A percentile compares a stretch with the other conserved stretches of the same genome.
These are phyloP conservation scores for Pelargonium nanum DNA, from an alignment of 345 rosid species.

Conservation along the genomic window DNA sequence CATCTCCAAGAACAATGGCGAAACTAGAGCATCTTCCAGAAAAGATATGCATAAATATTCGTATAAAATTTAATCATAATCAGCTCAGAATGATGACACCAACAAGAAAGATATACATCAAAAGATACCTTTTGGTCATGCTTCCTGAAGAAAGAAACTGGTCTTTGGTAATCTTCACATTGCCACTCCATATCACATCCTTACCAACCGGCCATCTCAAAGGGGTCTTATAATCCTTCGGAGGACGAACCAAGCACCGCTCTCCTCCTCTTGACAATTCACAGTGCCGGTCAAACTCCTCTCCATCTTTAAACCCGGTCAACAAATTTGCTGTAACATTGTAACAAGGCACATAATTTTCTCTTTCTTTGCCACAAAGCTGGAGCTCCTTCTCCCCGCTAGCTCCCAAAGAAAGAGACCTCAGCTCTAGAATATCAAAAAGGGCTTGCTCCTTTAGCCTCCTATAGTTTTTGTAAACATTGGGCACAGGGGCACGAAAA, in stretches of 20 bases:
- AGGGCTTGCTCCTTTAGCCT: slow-evolving; percentile 88
- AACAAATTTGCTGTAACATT: slow-evolving; percentile 65
- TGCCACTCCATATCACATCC: slow-evolving; percentile 95
- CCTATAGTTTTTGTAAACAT: slow-evolving; percentile 59
- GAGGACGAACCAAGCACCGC: slow-evolving; percentile 76
- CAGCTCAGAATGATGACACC: neutral
- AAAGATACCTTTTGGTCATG: slow-evolving; percentile 72
- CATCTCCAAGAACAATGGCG: neutral
- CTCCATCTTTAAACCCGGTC: slow-evolving; percentile 69
- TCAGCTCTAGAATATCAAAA: slow-evolving; percentile 72
- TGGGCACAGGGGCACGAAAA: slow-evolving; percentile 28
- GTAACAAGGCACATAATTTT: slow-evolving; percentile 85
- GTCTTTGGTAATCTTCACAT: slow-evolving; percentile 86
- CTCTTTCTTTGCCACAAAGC: slow-evolving; percentile 84
- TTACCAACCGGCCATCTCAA: slow-evolving; percentile 90
- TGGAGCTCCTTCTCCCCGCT: slow-evolving; percentile 43
- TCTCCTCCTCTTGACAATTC: slow-evolving; percentile 42
- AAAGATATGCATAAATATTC: too few relatives aligned
- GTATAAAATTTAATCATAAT: neutral
- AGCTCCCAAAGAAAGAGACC: slow-evolving; percentile 50
- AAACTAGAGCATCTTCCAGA: too few relatives aligned
- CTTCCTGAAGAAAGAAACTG: slow-evolving; percentile 98
- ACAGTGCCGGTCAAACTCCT: slow-evolving; percentile 87
- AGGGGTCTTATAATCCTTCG: slow-evolving; percentile 89
- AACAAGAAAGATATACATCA: slow-evolving; percentile 5